Base-by-base conservation (phyloP, 2,329 filamentous ascomycete genomes). In the Aspergillus latus region DNA sequence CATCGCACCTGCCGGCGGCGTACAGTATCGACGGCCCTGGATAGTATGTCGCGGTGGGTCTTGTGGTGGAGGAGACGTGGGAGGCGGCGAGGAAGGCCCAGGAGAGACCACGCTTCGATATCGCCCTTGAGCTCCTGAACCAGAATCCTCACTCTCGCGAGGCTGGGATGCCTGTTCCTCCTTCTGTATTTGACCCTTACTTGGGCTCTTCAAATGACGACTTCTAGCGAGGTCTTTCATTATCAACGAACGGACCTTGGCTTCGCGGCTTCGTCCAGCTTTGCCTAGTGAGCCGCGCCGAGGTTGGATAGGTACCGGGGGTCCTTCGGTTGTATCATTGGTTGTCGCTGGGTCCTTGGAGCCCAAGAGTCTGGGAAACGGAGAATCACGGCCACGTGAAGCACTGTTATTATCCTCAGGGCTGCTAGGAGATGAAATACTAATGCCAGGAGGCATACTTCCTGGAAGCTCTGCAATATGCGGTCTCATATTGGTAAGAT, bases 151-250 rank as follows among this genome's bases (percentile, higher is more conserved):
- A 37, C 29, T 32, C 4, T 8, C 37, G 2, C 37, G 26, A 11
- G 39, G 16, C 11, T 15, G 30, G 7, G 49, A 34, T 26, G 28
- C 21, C 7, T 44, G 26, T 4, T 9, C 40, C 42, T n/a, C 28
- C 13, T n/a, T 44, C 5, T 40, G 58, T 21, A 21, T 28, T 21
- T 39, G 30, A 28, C 16, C 36, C 6, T 55, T 58, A 4, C 56
- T 56, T 9, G 56, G 44, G 3, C 45, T 54, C 26, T 60, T 62
- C 10, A 59, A 39, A n/a, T 60, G 49, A 21, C 68, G 67, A 30
- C 61, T 65, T 28, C 57, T 58, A n/a, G 61, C 62, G 34, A 71
- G 57, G 52, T 71, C 69, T 48, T 63, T 66, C 59, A 66, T 62
- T 29, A 63, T 66, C 29, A 69, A 45, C 2, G 66, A 66, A 58